A percentile compares a stretch with the other conserved stretches of the same genome.
Evolutionary conservation across 2,329 filamentous ascomycete species (phyloP).

Genomic region (Diaporthe caulivora): DNA sequence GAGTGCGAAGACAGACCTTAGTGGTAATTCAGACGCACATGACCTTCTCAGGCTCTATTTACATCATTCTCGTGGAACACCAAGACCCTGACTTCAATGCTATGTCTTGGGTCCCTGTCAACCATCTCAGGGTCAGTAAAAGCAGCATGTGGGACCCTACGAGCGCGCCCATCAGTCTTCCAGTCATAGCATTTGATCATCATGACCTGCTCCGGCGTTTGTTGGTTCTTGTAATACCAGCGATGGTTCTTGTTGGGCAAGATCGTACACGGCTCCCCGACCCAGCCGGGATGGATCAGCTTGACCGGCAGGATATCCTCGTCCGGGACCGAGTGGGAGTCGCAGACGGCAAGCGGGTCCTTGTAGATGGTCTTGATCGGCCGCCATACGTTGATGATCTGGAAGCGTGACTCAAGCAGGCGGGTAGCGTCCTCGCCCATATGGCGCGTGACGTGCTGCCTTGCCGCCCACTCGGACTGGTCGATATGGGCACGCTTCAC

Average conservation of each 20-base stretch:
- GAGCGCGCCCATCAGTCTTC: conserved; percentile 16
- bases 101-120: conserved; percentile 27
- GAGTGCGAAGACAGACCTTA: too few relatives aligned
- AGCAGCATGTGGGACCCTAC: conserved; percentile 27
- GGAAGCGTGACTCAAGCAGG: conserved; percentile 53
- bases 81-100: conserved; percentile 31
- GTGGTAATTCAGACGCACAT: too few relatives aligned
- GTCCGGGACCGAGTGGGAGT: conserved; percentile 62
- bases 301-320: conserved; percentile 61
- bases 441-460: conserved; percentile 57
- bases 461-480: conserved; percentile 62
- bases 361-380: conserved; percentile 63
- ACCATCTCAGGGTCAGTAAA: conserved; percentile 15
- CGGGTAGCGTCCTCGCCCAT: conserved; percentile 58
- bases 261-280: conserved; percentile 59
- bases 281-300: conserved; percentile 64
- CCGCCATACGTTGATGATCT: conserved; percentile 65
- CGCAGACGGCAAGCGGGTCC: conserved; percentile 67
- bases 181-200: conserved; percentile 64
- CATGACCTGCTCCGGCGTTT: conserved; percentile 63
- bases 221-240: conserved; percentile 66
- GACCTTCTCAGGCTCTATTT: not conserved
- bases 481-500: conserved; percentile 69
- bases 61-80: conserved; percentile 15
- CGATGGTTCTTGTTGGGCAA: conserved; percentile 46